Evolutionary conservation across 1,284 basidiomycete species (phyloP), one percentile per base, ranked within the genome.

Genomic region (Retiboletus flavoniger): DNA sequence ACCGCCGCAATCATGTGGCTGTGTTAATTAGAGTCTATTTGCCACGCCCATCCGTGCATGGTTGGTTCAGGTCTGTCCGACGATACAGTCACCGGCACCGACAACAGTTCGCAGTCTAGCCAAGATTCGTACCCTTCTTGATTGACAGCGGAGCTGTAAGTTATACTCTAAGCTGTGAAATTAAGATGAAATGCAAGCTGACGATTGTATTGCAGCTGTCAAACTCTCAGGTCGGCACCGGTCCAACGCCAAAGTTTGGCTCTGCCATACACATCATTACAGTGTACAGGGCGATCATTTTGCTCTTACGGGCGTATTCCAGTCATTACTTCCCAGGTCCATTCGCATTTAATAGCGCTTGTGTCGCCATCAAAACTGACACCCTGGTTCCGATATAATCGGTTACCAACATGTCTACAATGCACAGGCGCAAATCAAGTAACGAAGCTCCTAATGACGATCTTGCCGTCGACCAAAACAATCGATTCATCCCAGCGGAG

Each of bases 381-480:
- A 34, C 21, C 21, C 29, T 45, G 24, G 19, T 26, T 50, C 44
- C 26, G 35, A 42, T 32, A 21, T n/a, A 41, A 44, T 28, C 28
- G 39, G 41, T 21, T 39, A 19, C 35, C 39, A 17, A 24, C 42
- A 54, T 56, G 54, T 50, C 57, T 38, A n/a, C 53, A 9, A 46
- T 74, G 50, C 74, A 74, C 55, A 61, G 63, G 56, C 67, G 70
- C 54, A 75, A 72, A 57, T 69, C 72, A 24, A 74, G 74, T 50
- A 61, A 61, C 44, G 67, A 69, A 53, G 63, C 65, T 52, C 58
- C 56, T 14, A 56, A 60, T 50, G 53, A 55, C 36, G 35, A 39
- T 26, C 41, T 16, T 47, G 26, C 19, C 2, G 16, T 41, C 19
- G 50, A 54, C 36, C 44, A 46, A 29, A 36, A 35, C 38, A 14